Evolutionary conservation across 805 yeast genomes (phyloP).

Genomic region (Ogataea sp.): DNA sequence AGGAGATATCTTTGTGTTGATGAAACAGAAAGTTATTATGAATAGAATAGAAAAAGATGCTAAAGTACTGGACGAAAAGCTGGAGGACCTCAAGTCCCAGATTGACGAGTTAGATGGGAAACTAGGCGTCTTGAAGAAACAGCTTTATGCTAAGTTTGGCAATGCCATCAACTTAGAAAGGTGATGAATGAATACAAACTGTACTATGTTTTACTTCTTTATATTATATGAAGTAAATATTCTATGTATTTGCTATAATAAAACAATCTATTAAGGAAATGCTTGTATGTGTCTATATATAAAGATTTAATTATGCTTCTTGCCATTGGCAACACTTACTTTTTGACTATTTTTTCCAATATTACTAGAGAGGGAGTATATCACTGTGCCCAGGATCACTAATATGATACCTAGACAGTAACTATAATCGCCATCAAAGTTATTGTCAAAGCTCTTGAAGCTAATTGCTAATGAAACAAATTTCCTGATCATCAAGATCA

Average conservation of each 20-base stretch:
- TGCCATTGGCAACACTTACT: not conserved
- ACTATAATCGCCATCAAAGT: conserved; percentile 25
- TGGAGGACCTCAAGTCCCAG: conserved; percentile 36
- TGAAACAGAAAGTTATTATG: conserved; percentile 60
- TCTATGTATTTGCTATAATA: too few relatives aligned
- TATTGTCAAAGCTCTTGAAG: conserved; percentile 41
- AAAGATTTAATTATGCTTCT: not conserved
- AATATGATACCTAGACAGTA: conserved; percentile 39
- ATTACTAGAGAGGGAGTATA: conserved; percentile 25
- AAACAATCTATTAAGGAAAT: too few relatives aligned
- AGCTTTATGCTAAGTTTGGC: conserved; percentile 86
- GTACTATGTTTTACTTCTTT: not conserved
- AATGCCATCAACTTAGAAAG: conserved; percentile 79
- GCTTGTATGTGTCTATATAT: too few relatives aligned
- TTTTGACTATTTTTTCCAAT: not conserved
- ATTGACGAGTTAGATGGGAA: conserved; percentile 46
- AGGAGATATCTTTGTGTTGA: conserved; percentile 72
- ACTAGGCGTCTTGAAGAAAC: conserved; percentile 55
- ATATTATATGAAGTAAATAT: too few relatives aligned
- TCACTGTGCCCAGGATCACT: conserved; percentile 49
- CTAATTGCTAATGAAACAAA: conserved; percentile 53
- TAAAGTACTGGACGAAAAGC: conserved; percentile 40
- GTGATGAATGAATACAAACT: conserved; percentile 9
- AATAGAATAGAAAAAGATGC: conserved; percentile 59
- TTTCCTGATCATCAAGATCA: conserved; percentile 54